Percentiles rank a stretch among this genome's conserved stretches.
phyloP scores from a whole-genome alignment of 306 rosid genomes.

The Vigna mungo region DNA sequence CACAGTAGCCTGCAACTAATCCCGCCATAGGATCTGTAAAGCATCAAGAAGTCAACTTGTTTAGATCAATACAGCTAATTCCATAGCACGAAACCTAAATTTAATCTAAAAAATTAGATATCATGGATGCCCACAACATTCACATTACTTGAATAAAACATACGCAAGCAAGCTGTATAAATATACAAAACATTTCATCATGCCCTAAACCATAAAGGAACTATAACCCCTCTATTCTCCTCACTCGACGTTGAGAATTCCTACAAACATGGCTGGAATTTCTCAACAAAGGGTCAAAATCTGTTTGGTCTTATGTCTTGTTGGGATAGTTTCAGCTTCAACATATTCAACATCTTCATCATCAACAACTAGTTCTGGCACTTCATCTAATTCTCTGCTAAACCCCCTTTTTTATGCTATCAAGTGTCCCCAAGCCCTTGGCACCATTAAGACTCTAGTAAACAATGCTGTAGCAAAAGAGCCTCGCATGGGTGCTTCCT shows the following conservation, averaged over 20 bases:
- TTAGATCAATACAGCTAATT: constrained; percentile 44
- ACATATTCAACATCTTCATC: constrained; percentile 13
- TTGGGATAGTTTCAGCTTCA: constrained; percentile 47
- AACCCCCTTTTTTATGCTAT: constrained; percentile 38
- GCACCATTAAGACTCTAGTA: constrained; percentile 45
- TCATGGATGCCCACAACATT: constrained; percentile 19
- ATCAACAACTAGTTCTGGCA: neutral
- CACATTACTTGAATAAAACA: neutral
- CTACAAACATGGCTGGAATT: constrained; percentile 28
- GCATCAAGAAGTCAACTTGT: constrained; percentile 21
- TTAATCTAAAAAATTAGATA: neutral
- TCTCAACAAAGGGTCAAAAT: constrained; percentile 16
- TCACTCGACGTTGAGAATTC: neutral
- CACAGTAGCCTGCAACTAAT: neutral
- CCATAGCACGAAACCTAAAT: neutral
- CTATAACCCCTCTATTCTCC: neutral
- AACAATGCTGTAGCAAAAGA: constrained; percentile 46
- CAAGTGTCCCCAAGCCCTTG: constrained; percentile 54
- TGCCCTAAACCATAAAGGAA: constrained; percentile 13
- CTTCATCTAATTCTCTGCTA: neutral
- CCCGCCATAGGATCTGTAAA: constrained; percentile 19
- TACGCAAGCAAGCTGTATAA: constrained; percentile 17
- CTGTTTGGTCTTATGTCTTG: constrained; percentile 27
- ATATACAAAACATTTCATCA: constrained; percentile 29
- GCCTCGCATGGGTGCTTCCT: constrained; percentile 68